Conservation (phyloP, 345 rosid species). For the Mercurialis annua region DNA sequence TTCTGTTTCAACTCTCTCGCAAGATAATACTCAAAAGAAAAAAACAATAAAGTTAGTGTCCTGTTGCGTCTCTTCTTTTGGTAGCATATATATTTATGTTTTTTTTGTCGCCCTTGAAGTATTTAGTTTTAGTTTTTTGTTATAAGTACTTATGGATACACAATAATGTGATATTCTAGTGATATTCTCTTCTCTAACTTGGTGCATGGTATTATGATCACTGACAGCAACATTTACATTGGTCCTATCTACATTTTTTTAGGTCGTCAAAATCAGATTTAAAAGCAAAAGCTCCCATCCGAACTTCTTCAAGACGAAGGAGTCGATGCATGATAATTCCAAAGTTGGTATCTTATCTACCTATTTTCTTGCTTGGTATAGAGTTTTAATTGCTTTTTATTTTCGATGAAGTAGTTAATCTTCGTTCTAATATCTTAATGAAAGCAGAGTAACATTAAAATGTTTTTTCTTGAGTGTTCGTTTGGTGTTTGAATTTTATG, state of each 20-base stretch:
- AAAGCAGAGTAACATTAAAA: neutral
- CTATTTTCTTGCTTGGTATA: slow-evolving; percentile 14
- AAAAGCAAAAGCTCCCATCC: slow-evolving; percentile 9
- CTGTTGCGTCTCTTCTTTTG: slow-evolving; percentile 7
- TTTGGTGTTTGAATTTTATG: neutral
- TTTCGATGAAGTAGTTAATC: slow-evolving; percentile 5
- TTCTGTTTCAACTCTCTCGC: slow-evolving; percentile 22
- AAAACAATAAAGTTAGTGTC: slow-evolving; percentile 34
- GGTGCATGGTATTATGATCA: neutral
- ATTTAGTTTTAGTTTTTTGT: neutral
- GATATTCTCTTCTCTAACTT: neutral
- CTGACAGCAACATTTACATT: neutral
- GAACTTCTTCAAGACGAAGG: slow-evolving; percentile 21
- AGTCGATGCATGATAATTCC: slow-evolving; percentile 34
- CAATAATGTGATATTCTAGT: neutral
- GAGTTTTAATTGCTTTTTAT: neutral
- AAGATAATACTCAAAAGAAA: slow-evolving; percentile 25
- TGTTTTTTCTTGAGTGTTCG: neutral
- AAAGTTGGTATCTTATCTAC: slow-evolving; percentile 44
- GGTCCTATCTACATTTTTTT: neutral
- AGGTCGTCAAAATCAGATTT: slow-evolving; percentile 16
- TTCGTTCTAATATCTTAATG: slow-evolving; percentile 1
- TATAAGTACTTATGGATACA: slow-evolving; percentile 1
- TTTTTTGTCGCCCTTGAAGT: neutral
- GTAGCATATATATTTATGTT: neutral